These are phyloP conservation scores for Cyphellophora attinorum DNA, from an alignment of 2,329 filamentous ascomycete genomes.

Conservation along the genomic window DNA sequence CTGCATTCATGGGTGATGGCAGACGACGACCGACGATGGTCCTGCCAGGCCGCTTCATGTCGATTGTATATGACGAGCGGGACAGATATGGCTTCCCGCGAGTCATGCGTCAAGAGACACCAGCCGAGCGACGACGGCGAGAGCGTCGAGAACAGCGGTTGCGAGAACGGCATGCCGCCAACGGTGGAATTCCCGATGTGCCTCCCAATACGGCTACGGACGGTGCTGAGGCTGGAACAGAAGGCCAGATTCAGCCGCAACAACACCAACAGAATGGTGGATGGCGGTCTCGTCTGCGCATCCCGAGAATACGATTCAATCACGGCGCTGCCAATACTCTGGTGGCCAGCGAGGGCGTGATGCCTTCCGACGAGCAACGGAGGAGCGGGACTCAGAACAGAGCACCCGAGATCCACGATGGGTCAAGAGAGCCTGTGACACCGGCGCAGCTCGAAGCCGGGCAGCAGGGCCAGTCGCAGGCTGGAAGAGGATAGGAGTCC, in stretches of 20 bases:
- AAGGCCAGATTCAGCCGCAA: too few relatives aligned
- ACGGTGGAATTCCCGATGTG: not conserved
- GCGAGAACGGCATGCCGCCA: constrained; percentile 5
- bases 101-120: constrained; percentile 12
- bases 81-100: constrained; percentile 19
- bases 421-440: not conserved
- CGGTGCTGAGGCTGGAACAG: not conserved
- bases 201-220: too few relatives aligned
- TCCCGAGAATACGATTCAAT: not conserved
- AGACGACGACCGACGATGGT: constrained; percentile 25
- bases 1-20: constrained; percentile 24
- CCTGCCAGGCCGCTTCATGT: constrained; percentile 27
- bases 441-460: not conserved
- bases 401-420: not conserved
- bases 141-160: constrained; percentile 1
- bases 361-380: not conserved
- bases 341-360: not conserved
- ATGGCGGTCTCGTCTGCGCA: not conserved
- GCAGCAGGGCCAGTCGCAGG: too few relatives aligned
- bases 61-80: constrained; percentile 19
- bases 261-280: not conserved
- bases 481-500: too few relatives aligned
- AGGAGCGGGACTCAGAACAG: too few relatives aligned
- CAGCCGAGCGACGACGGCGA: constrained; percentile 3
- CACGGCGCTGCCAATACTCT: not conserved